Base-by-base conservation (phyloP, 2,329 filamentous ascomycete genomes). In the Aspergillus persii region DNA sequence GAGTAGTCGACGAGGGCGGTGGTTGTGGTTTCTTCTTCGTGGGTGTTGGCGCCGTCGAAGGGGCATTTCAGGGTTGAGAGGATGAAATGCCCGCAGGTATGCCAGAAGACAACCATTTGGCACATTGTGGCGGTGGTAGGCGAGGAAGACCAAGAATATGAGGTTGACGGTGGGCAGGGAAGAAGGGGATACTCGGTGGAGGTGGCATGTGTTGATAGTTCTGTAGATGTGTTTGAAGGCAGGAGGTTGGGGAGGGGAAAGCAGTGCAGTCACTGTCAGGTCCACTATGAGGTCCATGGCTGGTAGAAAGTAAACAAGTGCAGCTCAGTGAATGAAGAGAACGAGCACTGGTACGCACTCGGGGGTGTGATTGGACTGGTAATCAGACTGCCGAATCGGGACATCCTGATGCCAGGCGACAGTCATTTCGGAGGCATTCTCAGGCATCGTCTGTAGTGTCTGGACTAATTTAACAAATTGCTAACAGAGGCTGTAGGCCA, bases 81-180 rank as follows among this genome's bases (percentile, higher is more conserved):
- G 8, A 48, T 36, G 11, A 56, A 47, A n/a, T 63, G 60, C 50
- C 30, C n/a, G 30, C 60, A 61, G 6, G 29, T 23, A 48, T 59
- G 33, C 60, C 60, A 61, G 29, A 51, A 53, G 12, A 60, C 36
- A 18, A 57, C 30, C 36, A 60, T 15, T 18, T 57, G 58, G 27
- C 54, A 53, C 58, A 60, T 60, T 15, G 9, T 39, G 53, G 2
- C n/a, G 9, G 36, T 15, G 11, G 2, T 4, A 15, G 36, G 36
- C 2, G 12, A 15, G 5, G 6, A 12, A 4, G 12, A 3, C 15
- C 12, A 36, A 15, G 33, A 12, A 36, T 36, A 36, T 9, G 11
- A 4, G 15, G 6, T 15, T 15, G 15, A n/a, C 36, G 2, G 15
- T 41, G 12, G 15, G 36, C 7, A 12, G 1, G 12, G 36, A 3